phyloP scores from a whole-genome alignment of 768 basidiomycete genomes.

The Gymnopilus dilepis region DNA sequence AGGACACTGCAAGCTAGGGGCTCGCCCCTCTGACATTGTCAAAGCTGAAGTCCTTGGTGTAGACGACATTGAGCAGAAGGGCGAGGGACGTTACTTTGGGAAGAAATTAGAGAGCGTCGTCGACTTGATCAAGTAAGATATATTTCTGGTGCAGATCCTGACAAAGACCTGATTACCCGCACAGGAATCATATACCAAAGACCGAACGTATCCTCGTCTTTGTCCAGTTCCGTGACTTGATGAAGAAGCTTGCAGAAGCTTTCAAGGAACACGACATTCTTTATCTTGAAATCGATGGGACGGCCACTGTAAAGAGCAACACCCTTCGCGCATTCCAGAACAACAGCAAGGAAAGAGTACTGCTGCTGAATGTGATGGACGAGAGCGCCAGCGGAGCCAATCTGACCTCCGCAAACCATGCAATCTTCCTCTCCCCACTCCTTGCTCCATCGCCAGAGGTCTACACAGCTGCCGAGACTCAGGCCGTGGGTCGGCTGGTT shows the following conservation, averaged over 20 bases:
- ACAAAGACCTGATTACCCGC: conserved; percentile 10
- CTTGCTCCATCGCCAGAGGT: conserved; percentile 82
- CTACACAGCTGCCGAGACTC: conserved; percentile 83
- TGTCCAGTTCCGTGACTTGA: conserved; percentile 95
- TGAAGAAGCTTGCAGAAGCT: conserved; percentile 88
- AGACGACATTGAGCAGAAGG: conserved; percentile 77
- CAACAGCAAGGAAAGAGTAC: conserved; percentile 73
- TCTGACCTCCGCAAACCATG: conserved; percentile 91
- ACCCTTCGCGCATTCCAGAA: conserved; percentile 88
- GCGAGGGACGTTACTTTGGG: conserved; percentile 77
- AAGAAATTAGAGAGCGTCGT: conserved; percentile 83
- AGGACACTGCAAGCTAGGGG: conserved; percentile 78
- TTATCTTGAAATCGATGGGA: conserved; percentile 83
- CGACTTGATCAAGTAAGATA: conserved; percentile 70
- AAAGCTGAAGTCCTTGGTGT: conserved; percentile 82
- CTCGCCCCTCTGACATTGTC: conserved; percentile 82
- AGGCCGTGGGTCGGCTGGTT: conserved; percentile 83
- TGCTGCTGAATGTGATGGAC: conserved; percentile 92
- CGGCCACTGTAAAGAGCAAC: conserved; percentile 77
- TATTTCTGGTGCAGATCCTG: conserved; percentile 5
- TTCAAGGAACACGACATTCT: conserved; percentile 72
- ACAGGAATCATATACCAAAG: conserved; percentile 69
- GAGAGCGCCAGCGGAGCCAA: conserved; percentile 94
- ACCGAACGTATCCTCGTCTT: conserved; percentile 89
- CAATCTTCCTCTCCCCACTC: conserved; percentile 92